These are phyloP conservation scores for Verticillium dahliae DNA, from an alignment of 2,329 filamentous ascomycete species.

Conservation along the genomic window DNA sequence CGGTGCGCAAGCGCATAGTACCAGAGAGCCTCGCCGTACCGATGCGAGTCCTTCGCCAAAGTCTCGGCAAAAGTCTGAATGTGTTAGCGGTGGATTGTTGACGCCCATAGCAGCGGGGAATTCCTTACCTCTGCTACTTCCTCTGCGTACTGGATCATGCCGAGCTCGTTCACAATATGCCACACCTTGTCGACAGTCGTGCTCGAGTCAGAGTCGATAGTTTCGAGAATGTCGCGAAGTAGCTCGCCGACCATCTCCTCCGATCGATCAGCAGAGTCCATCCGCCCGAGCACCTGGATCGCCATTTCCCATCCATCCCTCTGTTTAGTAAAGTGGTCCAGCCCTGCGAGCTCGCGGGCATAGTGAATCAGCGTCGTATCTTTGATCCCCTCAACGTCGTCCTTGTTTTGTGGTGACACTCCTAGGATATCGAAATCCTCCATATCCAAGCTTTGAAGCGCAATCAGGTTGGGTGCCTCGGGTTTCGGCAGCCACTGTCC, in stretches of 20 bases:
- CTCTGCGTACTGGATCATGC: slow-evolving; percentile 71
- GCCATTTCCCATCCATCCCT: slow-evolving; percentile 86
- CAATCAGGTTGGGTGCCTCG: slow-evolving; percentile 44
- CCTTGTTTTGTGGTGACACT: slow-evolving; percentile 51
- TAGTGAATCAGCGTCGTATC: slow-evolving; percentile 76
- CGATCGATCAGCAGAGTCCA: slow-evolving; percentile 67
- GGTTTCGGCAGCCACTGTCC: slow-evolving; percentile 72
- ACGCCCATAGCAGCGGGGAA: background rate
- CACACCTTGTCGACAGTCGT: slow-evolving; percentile 76
- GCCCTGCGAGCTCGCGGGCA: slow-evolving; percentile 58
- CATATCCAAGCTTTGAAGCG: slow-evolving; percentile 65
- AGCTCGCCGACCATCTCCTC: slow-evolving; percentile 69
- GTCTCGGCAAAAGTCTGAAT: slow-evolving; percentile 74
- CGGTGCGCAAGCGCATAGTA: slow-evolving; percentile 87
- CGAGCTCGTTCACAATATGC: slow-evolving; percentile 68
- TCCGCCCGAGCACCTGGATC: slow-evolving; percentile 71
- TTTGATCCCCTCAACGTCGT: slow-evolving; percentile 61
- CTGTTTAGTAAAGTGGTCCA: slow-evolving; percentile 38
- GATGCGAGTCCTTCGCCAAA: slow-evolving; percentile 63
- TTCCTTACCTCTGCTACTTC: slow-evolving; percentile 70
- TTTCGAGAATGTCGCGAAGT: slow-evolving; percentile 58
- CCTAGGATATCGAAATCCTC: slow-evolving; percentile 81
- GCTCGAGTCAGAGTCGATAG: slow-evolving; percentile 58
- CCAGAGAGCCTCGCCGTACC: slow-evolving; percentile 80
- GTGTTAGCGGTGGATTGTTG: slow-evolving; percentile 15